Evolutionary conservation across 2,329 filamentous ascomycete species (phyloP), one percentile per base, ranked within the genome.

Genomic region (Aspergillus brasiliensis): DNA sequence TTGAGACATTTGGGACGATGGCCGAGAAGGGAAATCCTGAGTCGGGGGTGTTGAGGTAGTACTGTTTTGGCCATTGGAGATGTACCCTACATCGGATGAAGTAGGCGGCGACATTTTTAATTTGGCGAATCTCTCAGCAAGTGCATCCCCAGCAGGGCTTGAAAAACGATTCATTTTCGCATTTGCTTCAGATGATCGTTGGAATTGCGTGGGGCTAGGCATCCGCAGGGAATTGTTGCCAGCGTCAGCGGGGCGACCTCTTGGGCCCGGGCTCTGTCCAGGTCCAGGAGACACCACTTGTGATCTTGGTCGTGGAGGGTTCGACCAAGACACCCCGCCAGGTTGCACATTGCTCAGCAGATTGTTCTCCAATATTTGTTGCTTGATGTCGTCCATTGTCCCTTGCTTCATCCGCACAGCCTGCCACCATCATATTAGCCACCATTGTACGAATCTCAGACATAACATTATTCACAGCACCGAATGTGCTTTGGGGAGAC

Each of bases 71-170:
- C 63, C 62, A 23, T 55, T 59, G 8, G 42, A 47, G 13, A 52
- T 37, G 40, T 61, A 31, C 34, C 25, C 58, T 52, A 59, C 51
- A 21, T 62, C 63, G 28, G 58, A 61, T 25, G 49, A 56, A 19
- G 59, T n/a, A 40, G 64, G 60, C 17, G 65, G 62, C 51, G 71
- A 71, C 19, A 71, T 67, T 51, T 71, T 76, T 28, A 79, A 62
- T 51, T 66, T 73, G 10, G 77, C 76, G 64, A 81, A 79, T n/a
- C 78, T 71, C 60, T 78, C 73, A 11, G 75, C 73, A 38, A 81
- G 69, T 27, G 69, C 60, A 65, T 81, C 78, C 3, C 71, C 69
- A 2, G 66, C 62, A 8, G 73, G 65, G 17, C 62, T 65, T n/a
- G 68, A 71, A 46, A 69, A 63, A 56, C 68, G 64, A 40, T 69